Conservation (phyloP, 305 asterid genomes). For the Fraxinus nigra region DNA sequence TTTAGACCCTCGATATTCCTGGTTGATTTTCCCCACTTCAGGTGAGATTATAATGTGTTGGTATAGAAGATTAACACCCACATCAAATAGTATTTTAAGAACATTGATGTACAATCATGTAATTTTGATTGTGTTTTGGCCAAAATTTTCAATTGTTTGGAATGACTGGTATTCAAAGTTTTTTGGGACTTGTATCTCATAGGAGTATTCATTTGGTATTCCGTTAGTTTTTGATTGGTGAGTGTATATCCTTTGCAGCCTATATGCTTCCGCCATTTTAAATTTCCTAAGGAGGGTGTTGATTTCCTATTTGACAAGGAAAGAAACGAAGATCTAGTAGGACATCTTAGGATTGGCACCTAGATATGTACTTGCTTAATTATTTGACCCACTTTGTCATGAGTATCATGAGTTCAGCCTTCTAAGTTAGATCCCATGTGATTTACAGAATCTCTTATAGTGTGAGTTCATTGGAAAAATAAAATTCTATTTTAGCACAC, state of each 20-base stretch:
- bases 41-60: neutral
- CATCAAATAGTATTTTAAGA: neutral
- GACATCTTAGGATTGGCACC: neutral
- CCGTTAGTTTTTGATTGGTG: neutral
- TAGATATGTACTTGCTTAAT: neutral
- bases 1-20: neutral
- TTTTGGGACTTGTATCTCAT: neutral
- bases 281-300: neutral
- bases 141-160: neutral
- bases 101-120: neutral
- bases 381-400: neutral
- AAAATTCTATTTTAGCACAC: neutral
- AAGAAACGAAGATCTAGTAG: neutral
- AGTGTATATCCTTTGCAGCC: neutral
- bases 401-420: neutral
- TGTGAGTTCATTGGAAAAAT: neutral
- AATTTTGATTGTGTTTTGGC: neutral
- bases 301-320: neutral
- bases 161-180: neutral
- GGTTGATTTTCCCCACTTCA: neutral
- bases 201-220: neutral
- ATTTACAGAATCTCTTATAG: neutral
- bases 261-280: neutral
- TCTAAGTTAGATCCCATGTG: neutral
- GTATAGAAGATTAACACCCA: neutral